Conservation (phyloP, 495 filamentous ascomycete genomes). For the Penicillium crystallinum region DNA sequence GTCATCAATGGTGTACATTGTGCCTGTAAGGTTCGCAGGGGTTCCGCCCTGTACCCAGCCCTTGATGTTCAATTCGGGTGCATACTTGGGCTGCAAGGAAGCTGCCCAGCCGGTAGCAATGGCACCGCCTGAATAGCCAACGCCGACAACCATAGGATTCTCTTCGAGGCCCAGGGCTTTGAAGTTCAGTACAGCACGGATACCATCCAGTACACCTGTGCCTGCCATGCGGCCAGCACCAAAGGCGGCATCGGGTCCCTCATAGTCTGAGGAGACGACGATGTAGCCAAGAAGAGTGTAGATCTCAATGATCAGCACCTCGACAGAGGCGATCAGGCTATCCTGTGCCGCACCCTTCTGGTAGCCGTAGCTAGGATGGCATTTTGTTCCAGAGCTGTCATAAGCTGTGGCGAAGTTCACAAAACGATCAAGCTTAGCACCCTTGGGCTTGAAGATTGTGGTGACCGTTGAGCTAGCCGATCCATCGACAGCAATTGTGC, state of each 20-base stretch:
- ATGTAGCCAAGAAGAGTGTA: constrained; percentile 29
- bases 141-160: constrained; percentile 26
- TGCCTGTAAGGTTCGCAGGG: constrained; percentile 30
- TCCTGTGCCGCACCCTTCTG: constrained; percentile 21
- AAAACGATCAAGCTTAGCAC: constrained; percentile 27
- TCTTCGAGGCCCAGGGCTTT: constrained; percentile 17
- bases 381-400: constrained; percentile 26
- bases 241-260: constrained; percentile 32
- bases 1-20: constrained; percentile 23
- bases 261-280: constrained; percentile 31
- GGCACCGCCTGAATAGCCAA: constrained; percentile 53
- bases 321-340: constrained; percentile 25
- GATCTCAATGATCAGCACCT: constrained; percentile 24
- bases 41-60: constrained; percentile 49
- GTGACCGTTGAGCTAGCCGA: constrained; percentile 32
- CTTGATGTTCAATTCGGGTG: constrained; percentile 47
- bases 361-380: constrained; percentile 33
- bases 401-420: constrained; percentile 34
- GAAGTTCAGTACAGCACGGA: constrained; percentile 31
- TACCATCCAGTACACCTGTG: constrained; percentile 31
- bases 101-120: constrained; percentile 51
- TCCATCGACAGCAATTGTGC: constrained; percentile 29
- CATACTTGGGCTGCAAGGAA: constrained; percentile 48
- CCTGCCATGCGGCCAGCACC: constrained; percentile 25
- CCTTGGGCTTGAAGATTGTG: constrained; percentile 30